Conservation (phyloP, 257 asterid species). For the Sherardia arvensis region DNA sequence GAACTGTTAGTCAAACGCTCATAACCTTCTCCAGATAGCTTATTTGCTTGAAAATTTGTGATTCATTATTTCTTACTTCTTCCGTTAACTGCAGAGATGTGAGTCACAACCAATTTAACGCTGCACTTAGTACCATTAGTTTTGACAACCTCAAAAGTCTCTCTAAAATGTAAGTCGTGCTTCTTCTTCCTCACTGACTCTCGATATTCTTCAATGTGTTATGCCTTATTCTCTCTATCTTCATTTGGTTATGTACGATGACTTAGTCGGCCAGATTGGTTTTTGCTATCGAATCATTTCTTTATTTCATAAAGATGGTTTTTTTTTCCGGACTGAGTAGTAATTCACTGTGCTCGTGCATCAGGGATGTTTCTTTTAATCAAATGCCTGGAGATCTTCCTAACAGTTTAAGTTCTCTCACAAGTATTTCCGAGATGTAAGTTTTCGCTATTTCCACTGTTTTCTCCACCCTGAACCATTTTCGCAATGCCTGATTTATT, state of each 20-base stretch:
- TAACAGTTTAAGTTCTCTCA: conserved; percentile 47
- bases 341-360: conserved; percentile 17
- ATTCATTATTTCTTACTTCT: neutral
- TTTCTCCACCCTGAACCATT: neutral
- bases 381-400: conserved; percentile 71
- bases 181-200: conserved; percentile 15
- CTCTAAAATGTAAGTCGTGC: conserved; percentile 55
- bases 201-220: neutral
- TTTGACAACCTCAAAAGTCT: conserved; percentile 54
- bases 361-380: conserved; percentile 86
- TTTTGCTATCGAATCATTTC: neutral
- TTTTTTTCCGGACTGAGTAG: neutral
- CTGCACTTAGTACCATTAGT: conserved; percentile 42
- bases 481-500: conserved; percentile 4
- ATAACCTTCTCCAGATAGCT: neutral
- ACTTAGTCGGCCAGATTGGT: neutral
- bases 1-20: conserved; percentile 53
- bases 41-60: neutral
- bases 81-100: conserved; percentile 42
- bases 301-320: neutral
- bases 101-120: conserved; percentile 66
- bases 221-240: neutral
- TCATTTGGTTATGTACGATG: neutral
- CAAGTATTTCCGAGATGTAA: conserved; percentile 60
- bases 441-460: conserved; percentile 14